phyloP scores from a whole-genome alignment of 2,329 filamentous ascomycete species.

The Cladosporium sp. region DNA sequence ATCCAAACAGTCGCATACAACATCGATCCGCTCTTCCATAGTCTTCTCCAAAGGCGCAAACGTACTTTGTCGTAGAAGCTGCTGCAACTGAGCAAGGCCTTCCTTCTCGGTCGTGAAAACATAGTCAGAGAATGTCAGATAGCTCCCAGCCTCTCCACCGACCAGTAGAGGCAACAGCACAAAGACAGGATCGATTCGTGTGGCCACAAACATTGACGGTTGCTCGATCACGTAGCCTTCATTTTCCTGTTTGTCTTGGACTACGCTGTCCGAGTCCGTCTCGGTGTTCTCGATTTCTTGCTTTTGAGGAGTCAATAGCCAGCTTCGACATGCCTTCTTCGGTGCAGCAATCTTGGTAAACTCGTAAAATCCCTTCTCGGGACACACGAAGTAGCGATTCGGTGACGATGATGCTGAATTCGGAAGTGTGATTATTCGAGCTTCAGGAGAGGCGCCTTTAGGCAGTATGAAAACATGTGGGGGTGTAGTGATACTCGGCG shows the following conservation, averaged over 20 bases:
- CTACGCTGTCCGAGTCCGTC: constrained; percentile 1
- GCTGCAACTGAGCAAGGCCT: constrained; percentile 54
- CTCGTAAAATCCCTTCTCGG: constrained; percentile 55
- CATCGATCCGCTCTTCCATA: constrained; percentile 53
- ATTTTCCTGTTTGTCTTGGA: background rate
- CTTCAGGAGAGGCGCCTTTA: constrained; percentile 45
- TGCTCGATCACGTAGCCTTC: constrained; percentile 58
- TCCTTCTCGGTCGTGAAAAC: constrained; percentile 57
- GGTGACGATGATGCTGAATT: constrained; percentile 48
- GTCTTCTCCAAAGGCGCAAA: constrained; percentile 44
- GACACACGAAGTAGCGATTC: constrained; percentile 57
- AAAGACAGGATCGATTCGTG: constrained; percentile 79
- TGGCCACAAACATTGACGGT: constrained; percentile 77
- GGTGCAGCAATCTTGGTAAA: constrained; percentile 55
- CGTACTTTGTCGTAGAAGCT: constrained; percentile 42
- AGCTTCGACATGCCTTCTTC: constrained; percentile 49
- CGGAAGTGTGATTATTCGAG: constrained; percentile 53
- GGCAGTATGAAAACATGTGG: constrained; percentile 57
- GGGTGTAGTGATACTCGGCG: constrained; percentile 36
- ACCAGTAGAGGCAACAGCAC: constrained; percentile 67
- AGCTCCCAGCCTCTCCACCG: constrained; percentile 32
- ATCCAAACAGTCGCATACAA: constrained; percentile 76
- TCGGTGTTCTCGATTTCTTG: background rate
- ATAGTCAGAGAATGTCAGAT: constrained; percentile 65
- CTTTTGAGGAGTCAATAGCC: constrained; percentile 44